phyloP scores from a whole-genome alignment of 176 grass and related monocot genomes.

The Oryza australiensis region DNA sequence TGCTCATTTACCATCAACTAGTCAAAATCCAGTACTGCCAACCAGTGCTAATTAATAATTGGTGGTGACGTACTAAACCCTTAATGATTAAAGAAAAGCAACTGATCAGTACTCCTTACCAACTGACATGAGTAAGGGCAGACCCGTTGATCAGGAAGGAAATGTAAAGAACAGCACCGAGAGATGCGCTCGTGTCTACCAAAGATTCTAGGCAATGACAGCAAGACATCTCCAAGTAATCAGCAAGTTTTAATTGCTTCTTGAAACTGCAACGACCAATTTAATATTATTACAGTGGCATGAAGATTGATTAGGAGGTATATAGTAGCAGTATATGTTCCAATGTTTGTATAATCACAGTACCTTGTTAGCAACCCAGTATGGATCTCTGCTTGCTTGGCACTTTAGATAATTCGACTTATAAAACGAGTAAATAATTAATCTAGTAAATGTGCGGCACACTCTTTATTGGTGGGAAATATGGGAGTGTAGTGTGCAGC shows the following conservation, averaged over 20 bases:
- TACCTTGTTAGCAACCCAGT: neutral
- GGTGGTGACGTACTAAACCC: neutral
- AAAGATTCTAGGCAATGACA: neutral
- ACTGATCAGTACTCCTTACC: slow-evolving; percentile 25
- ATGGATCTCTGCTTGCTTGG: neutral
- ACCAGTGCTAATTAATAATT: neutral
- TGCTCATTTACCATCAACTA: neutral
- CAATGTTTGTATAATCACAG: neutral
- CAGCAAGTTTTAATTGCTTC: neutral
- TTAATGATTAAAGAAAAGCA: neutral
- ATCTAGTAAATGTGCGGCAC: neutral
- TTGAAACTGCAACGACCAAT: neutral
- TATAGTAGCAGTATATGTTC: neutral
- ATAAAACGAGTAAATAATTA: neutral
- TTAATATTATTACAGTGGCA: neutral
- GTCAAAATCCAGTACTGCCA: neutral
- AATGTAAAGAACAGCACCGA: neutral
- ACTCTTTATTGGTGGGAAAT: neutral
- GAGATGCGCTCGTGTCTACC: neutral
- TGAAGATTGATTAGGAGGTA: neutral
- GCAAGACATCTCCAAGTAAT: neutral
- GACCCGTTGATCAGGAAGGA: neutral
- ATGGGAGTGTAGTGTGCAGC: neutral
- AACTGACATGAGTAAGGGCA: slow-evolving; percentile 18
- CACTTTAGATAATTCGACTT: neutral